phyloP scores from a whole-genome alignment of 2,329 filamentous ascomycete genomes.

The Botryosphaeria agaves region DNA sequence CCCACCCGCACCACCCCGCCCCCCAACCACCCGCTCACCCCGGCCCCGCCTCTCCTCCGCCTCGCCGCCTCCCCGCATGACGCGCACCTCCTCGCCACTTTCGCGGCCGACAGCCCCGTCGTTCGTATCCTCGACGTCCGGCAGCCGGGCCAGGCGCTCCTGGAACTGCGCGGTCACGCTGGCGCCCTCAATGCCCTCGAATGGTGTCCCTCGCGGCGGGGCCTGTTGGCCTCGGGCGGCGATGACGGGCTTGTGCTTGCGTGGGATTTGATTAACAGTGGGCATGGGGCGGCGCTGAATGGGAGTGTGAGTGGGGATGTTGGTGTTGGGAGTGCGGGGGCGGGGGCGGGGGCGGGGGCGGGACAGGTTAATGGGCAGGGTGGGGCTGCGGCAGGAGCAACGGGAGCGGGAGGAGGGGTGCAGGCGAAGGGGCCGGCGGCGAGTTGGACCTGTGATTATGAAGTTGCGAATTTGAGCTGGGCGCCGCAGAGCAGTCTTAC shows the following conservation, averaged over 20 bases:
- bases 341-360: slow-evolving; percentile 5
- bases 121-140: slow-evolving; percentile 93
- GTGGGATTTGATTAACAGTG: slow-evolving; percentile 75
- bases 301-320: slow-evolving; percentile 14
- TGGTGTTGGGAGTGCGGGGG: slow-evolving; percentile 9
- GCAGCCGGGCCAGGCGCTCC: slow-evolving; percentile 84
- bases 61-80: slow-evolving; percentile 88
- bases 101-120: slow-evolving; percentile 79
- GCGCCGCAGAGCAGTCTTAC: slow-evolving; percentile 53
- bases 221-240: slow-evolving; percentile 75
- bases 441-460: slow-evolving; percentile 74
- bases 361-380: slow-evolving; percentile 3
- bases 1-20: not conserved
- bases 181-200: slow-evolving; percentile 83
- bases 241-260: slow-evolving; percentile 85
- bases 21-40: slow-evolving; percentile 17
- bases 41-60: slow-evolving; percentile 50
- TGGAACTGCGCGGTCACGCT: slow-evolving; percentile 80
- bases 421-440: slow-evolving; percentile 51
- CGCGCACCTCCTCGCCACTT: slow-evolving; percentile 88
- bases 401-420: slow-evolving; percentile 9
- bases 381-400: not conserved
- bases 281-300: slow-evolving; percentile 32
- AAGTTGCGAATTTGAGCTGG: slow-evolving; percentile 74
- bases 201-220: slow-evolving; percentile 61